Conservation (phyloP, 129 eudicot genomes). For the Flaveria ramosissima region DNA sequence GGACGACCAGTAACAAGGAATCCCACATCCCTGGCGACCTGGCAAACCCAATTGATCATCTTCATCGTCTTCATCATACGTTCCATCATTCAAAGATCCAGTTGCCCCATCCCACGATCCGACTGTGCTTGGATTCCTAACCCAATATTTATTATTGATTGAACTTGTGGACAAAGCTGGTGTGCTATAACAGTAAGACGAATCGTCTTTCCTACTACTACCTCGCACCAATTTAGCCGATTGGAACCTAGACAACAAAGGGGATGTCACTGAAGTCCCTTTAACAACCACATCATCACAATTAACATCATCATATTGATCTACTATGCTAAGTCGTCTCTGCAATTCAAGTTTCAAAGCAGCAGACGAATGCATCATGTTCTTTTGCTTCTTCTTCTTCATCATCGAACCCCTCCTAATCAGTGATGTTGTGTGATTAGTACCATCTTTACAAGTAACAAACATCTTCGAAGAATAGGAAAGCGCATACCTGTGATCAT, state of each 20-base stretch:
- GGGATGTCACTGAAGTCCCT: constrained; percentile 53
- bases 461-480: constrained; percentile 40
- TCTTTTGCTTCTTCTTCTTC: constrained; percentile 58
- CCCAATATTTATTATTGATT: constrained; percentile 48
- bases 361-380: constrained; percentile 44
- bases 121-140: constrained; percentile 69
- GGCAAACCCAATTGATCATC: constrained; percentile 70
- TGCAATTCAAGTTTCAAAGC: constrained; percentile 43
- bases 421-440: not conserved
- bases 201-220: constrained; percentile 66
- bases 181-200: constrained; percentile 74
- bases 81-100: constrained; percentile 56
- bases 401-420: constrained; percentile 33
- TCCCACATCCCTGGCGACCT: constrained; percentile 88
- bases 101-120: constrained; percentile 94
- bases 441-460: constrained; percentile 46
- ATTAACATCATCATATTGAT: constrained; percentile 64
- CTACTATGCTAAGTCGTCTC: constrained; percentile 50
- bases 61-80: constrained; percentile 75
- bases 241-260: constrained; percentile 70
- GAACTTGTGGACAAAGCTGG: constrained; percentile 90
- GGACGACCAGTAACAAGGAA: constrained; percentile 86
- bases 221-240: constrained; percentile 51
- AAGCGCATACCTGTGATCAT: constrained; percentile 38
- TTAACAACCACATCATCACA: constrained; percentile 56